Conservation (phyloP, 2,329 filamentous ascomycete species). For the Colletotrichum ledebouriae region DNA sequence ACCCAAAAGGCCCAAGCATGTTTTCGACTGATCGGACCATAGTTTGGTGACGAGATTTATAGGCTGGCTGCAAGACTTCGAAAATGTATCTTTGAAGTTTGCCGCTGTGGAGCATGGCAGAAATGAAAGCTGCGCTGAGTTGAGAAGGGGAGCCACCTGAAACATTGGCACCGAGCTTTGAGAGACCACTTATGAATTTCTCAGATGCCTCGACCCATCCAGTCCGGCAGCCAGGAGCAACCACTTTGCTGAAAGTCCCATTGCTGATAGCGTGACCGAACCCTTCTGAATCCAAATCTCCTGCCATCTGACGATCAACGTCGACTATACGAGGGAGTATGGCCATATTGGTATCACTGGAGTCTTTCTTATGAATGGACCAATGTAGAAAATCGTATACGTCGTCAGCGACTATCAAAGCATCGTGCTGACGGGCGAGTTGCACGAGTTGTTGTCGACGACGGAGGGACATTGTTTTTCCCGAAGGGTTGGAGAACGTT, state of each 20-base stretch:
- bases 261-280: constrained; percentile 90
- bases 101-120: no score
- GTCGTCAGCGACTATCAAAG: constrained; percentile 86
- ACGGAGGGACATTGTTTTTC: constrained; percentile 81
- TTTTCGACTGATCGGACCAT: no score
- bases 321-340: constrained; percentile 82
- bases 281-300: constrained; percentile 62
- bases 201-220: constrained; percentile 81
- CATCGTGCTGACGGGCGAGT: constrained; percentile 82
- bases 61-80: no score
- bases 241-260: constrained; percentile 89
- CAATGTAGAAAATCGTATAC: constrained; percentile 95
- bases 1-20: no score
- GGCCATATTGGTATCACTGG: no score
- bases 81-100: no score
- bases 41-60: no score
- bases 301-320: constrained; percentile 66
- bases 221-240: constrained; percentile 82
- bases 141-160: no score
- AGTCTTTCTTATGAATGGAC: constrained; percentile 51
- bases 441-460: constrained; percentile 77
- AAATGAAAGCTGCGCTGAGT: no score
- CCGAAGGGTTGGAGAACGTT: constrained; percentile 89
- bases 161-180: no score
- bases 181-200: no score